Conservation (phyloP, 2,329 filamentous ascomycete species). For the Leptodontidium sp. region DNA sequence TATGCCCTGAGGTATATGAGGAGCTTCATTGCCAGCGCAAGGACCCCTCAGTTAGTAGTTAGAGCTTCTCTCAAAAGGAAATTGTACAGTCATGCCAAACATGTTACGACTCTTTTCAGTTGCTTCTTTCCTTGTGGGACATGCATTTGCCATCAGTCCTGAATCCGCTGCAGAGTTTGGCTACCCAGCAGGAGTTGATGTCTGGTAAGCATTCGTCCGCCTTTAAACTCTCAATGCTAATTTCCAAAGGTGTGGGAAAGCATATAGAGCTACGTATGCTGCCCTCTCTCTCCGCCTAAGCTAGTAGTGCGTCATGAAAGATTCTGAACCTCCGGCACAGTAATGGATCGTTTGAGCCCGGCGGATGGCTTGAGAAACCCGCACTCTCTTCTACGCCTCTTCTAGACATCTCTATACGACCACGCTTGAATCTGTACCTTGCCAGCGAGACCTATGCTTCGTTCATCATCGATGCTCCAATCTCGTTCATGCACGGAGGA, state of each 20-base stretch:
- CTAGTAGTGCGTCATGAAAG: neutral
- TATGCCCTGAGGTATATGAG: conserved; percentile 16
- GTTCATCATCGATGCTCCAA: conserved; percentile 52
- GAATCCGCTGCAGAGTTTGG: conserved; percentile 45
- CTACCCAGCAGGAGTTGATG: conserved; percentile 53
- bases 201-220: conserved; percentile 47
- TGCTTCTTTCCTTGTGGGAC: conserved; percentile 9
- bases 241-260: conserved; percentile 51
- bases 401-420: conserved; percentile 52
- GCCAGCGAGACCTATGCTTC: conserved; percentile 49
- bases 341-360: conserved; percentile 56
- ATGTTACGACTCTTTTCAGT: conserved; percentile 7
- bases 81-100: neutral
- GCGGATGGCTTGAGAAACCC: conserved; percentile 54
- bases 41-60: neutral
- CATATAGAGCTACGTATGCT: conserved; percentile 50
- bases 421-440: conserved; percentile 56
- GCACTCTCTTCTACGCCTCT: conserved; percentile 46
- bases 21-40: neutral
- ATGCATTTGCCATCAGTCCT: conserved; percentile 28
- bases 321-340: conserved; percentile 42
- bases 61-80: neutral
- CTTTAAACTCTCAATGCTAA: neutral
- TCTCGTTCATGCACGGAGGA: conserved; percentile 50
- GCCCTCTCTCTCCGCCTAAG: neutral